These are phyloP conservation scores for Mucor indicus DNA, from an alignment of 371 early-diverging fungal genomes.

Conservation along the genomic window DNA sequence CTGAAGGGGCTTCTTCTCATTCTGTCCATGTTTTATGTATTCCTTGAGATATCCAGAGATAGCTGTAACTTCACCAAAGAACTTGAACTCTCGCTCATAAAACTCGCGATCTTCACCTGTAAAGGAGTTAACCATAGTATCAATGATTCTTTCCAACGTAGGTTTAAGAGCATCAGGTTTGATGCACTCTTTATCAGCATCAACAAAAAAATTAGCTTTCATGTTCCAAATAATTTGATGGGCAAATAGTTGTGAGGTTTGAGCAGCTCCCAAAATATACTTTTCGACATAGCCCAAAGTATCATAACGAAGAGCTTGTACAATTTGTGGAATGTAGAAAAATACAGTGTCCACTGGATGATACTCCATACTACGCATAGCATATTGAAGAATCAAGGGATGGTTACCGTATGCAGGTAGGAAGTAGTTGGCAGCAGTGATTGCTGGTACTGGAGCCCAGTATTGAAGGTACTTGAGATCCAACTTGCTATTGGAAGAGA, in stretches of 20 bases:
- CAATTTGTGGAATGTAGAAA: slow-evolving; percentile 98
- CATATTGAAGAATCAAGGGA: slow-evolving; percentile 90
- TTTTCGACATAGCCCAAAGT: slow-evolving; percentile 84
- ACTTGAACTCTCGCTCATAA: slow-evolving; percentile 92
- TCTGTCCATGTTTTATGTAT: slow-evolving; percentile 87
- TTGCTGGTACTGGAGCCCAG: slow-evolving; percentile 91
- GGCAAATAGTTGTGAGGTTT: slow-evolving; percentile 92
- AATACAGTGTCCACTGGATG: slow-evolving; percentile 94
- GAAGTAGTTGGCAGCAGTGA: slow-evolving; percentile 82
- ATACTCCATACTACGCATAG: slow-evolving; percentile 84
- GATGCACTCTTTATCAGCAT: slow-evolving; percentile 74
- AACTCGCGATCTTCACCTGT: slow-evolving; percentile 85
- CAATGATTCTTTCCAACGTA: slow-evolving; percentile 81
- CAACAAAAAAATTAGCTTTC: slow-evolving; percentile 93
- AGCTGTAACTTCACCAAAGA: slow-evolving; percentile 93
- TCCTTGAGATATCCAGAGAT: slow-evolving; percentile 98
- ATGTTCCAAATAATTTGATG: slow-evolving; percentile 99
- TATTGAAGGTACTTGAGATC: slow-evolving; percentile 71
- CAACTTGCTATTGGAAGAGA: slow-evolving; percentile 30
- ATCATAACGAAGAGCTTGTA: slow-evolving; percentile 95
- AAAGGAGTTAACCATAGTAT: slow-evolving; percentile 70
- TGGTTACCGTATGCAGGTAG: slow-evolving; percentile 65
- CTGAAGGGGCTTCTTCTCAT: slow-evolving; percentile 86
- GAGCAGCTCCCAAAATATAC: slow-evolving; percentile 90
- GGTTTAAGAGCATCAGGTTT: slow-evolving; percentile 85